These are phyloP conservation scores for Erodium texanum DNA, from an alignment of 441 rosid species.

Conservation along the genomic window DNA sequence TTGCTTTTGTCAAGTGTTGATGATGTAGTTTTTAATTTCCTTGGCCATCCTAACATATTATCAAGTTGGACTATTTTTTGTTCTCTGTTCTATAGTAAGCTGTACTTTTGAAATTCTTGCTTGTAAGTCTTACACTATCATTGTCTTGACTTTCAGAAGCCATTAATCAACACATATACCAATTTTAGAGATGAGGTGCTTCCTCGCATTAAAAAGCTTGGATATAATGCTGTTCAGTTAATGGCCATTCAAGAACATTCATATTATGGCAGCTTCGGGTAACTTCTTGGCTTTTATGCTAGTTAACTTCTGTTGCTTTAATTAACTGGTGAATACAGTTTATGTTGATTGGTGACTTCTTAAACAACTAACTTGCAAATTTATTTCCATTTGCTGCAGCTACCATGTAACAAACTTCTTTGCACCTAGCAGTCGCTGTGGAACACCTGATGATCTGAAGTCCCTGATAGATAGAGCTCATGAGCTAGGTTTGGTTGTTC, in stretches of 20 bases:
- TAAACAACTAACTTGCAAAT: conserved; percentile 12
- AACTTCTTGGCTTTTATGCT: conserved; percentile 22
- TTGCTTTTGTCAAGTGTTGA: not conserved
- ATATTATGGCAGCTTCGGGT: conserved; percentile 98
- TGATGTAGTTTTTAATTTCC: not conserved
- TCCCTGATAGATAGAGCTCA: conserved; percentile 93
- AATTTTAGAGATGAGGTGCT: conserved; percentile 93
- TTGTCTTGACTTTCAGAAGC: conserved; percentile 53
- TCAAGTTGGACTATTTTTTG: not conserved
- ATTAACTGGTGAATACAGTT: not conserved
- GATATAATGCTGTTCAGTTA: conserved; percentile 92
- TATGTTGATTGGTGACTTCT: conserved; percentile 3
- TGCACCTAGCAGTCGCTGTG: conserved; percentile 97
- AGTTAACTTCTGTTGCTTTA: not conserved
- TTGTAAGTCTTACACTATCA: conserved; percentile 6
- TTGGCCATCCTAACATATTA: not conserved
- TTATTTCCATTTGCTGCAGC: conserved; percentile 44
- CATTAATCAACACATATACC: conserved; percentile 71
- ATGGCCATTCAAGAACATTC: conserved; percentile 99
- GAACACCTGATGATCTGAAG: conserved; percentile 95
- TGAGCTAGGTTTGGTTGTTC: conserved; percentile 86
- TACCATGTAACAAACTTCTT: conserved; percentile 92
- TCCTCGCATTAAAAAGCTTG: conserved; percentile 89
- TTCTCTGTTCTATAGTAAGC: conserved; percentile 7
- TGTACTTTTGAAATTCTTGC: conserved; percentile 12